Evolutionary conservation across 2,329 filamentous ascomycete species (phyloP).

Genomic region (Sporothrix sp.): DNA sequence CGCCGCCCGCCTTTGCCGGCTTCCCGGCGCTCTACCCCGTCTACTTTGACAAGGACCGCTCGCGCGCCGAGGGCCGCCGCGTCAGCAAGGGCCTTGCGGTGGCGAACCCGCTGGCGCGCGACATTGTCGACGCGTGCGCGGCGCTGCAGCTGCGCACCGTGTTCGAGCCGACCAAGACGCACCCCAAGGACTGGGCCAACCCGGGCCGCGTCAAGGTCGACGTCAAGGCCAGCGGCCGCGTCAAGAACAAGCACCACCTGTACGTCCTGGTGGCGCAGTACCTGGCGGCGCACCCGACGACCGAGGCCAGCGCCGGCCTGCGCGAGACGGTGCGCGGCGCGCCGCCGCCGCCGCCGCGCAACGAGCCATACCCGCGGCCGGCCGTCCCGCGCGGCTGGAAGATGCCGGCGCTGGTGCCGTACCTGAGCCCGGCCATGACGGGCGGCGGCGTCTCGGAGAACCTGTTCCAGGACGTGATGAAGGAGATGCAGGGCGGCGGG

Average conservation of each 20-base stretch:
- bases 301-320: slow-evolving; percentile 56
- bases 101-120: slow-evolving; percentile 73
- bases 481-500: slow-evolving; percentile 59
- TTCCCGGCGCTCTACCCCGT: slow-evolving; percentile 90
- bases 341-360: slow-evolving; percentile 51
- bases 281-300: slow-evolving; percentile 68
- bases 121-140: slow-evolving; percentile 79
- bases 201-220: slow-evolving; percentile 78
- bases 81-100: slow-evolving; percentile 66
- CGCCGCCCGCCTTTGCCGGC: slow-evolving; percentile 51
- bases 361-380: slow-evolving; percentile 60
- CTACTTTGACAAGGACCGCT: slow-evolving; percentile 77
- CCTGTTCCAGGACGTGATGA: slow-evolving; percentile 93
- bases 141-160: slow-evolving; percentile 61
- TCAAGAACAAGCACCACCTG: slow-evolving; percentile 78
- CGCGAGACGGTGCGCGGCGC: slow-evolving; percentile 64
- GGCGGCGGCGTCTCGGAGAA: slow-evolving; percentile 93
- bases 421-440: slow-evolving; percentile 80
- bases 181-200: slow-evolving; percentile 97
- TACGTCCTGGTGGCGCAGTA: slow-evolving; percentile 72
- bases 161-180: slow-evolving; percentile 83
- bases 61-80: slow-evolving; percentile 70
- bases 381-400: slow-evolving; percentile 84
- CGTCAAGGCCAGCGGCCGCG: slow-evolving; percentile 34
- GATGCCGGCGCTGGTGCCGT: slow-evolving; percentile 71